Base-by-base conservation (phyloP, 805 yeast species). In the Candida ponderosae region DNA sequence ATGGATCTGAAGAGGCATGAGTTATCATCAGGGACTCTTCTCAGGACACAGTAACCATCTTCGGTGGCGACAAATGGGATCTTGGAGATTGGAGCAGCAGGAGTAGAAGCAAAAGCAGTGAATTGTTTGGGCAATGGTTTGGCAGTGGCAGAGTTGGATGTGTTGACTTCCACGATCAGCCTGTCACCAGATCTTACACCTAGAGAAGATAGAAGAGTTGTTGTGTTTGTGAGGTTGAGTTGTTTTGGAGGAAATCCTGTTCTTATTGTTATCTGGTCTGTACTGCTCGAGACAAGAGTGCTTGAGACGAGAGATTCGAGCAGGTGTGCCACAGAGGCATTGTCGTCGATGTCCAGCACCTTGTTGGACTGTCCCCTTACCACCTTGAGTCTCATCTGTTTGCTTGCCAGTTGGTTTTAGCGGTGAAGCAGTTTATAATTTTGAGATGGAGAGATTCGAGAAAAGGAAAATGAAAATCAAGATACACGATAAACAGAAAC, bases 1-100 rank as follows among this genome's bases (percentile, higher is more conserved):
- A 83, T 64, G 1, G 89, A 68, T 46, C 81, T 75, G 60, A 83
- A 83, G 37, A 83, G 58, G 51, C 94, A 83, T 8, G 90, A 80
- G 52, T 83, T 83, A 55, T 83, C 90, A 51, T 83, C 88, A 0
- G 84, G 81, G 39, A 81, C 74, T 35, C 72, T 69, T 21, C 84
- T 68, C 7, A 80, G 60, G 8, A 70, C 65, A 16, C 78, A 47
- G 35, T 59, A 59, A 6, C 62, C 57, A 16, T 59, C 47, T 10
- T 39, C 46, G 4, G 41, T 34, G 20, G 44, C 46, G n/a, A 29
- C 26, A 40, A 41, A 26, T 29, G 41, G 45, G 26, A 40, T 40
- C 15, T 34, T 14, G 24, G 31, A 24, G 17, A 17, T 17, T 30
- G 18, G 31, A 34, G 31, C 30, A 31, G 27, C 11, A 21, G 21